Evolutionary conservation across 768 basidiomycete genomes (phyloP).

Genomic region (Kwoniella dendrophila): DNA sequence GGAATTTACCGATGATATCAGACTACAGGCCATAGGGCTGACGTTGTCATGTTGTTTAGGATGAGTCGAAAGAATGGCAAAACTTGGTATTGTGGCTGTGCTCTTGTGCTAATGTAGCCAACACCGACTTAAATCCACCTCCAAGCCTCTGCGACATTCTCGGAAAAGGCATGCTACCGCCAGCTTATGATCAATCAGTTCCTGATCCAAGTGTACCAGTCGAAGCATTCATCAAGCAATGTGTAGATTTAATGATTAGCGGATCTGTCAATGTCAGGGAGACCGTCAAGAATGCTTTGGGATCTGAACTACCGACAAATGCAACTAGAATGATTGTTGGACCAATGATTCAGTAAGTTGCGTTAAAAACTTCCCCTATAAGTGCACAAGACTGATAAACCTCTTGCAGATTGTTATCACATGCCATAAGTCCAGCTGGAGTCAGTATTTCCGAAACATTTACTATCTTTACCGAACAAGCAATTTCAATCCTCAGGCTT

Average conservation of each 20-base stretch:
- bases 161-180: conserved; percentile 36
- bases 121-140: conserved; percentile 64
- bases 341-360: conserved; percentile 72
- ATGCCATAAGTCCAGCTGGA: conserved; percentile 28
- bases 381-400: neutral
- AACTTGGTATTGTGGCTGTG: conserved; percentile 78
- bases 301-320: conserved; percentile 72
- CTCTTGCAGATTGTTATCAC: conserved; percentile 30
- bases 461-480: conserved; percentile 59
- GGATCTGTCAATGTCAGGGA: conserved; percentile 72
- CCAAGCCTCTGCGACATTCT: conserved; percentile 31
- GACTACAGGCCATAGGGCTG: too few species aligned
- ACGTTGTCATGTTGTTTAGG: conserved; percentile 58
- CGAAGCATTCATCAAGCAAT: conserved; percentile 44
- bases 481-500: conserved; percentile 73
- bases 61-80: conserved; percentile 78
- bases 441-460: conserved; percentile 31
- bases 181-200: conserved; percentile 28
- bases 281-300: conserved; percentile 75
- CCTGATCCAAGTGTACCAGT: conserved; percentile 20
- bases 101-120: conserved; percentile 66
- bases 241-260: conserved; percentile 71
- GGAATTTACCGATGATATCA: neutral
- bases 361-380: conserved; percentile 39
- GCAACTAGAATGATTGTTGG: conserved; percentile 70